phyloP scores from a whole-genome alignment of 306 rosid genomes.

The Luffa acutangula region DNA sequence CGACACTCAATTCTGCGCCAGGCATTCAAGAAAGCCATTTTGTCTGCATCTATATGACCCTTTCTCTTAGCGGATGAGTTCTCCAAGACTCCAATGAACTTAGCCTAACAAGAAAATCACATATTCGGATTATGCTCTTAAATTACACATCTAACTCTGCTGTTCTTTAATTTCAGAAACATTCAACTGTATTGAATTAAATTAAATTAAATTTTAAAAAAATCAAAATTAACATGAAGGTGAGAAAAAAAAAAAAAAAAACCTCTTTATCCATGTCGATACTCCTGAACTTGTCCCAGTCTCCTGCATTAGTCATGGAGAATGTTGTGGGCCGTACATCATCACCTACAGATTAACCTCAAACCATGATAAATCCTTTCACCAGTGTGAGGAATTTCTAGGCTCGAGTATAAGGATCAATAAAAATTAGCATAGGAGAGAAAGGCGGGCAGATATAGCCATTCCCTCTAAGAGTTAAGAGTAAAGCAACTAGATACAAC shows the following conservation, averaged over 20 bases:
- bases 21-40: constrained; percentile 38
- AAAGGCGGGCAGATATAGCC: background rate
- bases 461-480: background rate
- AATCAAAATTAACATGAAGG: background rate
- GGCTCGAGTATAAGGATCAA: background rate
- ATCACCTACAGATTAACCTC: constrained; percentile 50
- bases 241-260: constrained; percentile 17
- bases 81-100: constrained; percentile 41
- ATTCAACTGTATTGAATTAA: background rate
- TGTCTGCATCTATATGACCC: constrained; percentile 48
- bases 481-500: background rate
- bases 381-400: constrained; percentile 1
- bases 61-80: constrained; percentile 37
- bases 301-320: constrained; percentile 62
- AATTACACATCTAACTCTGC: background rate
- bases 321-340: constrained; percentile 74
- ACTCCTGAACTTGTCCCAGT: constrained; percentile 90
- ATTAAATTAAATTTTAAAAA: too few relatives aligned
- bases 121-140: background rate
- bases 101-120: constrained; percentile 37
- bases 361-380: constrained; percentile 7
- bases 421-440: background rate
- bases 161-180: background rate
- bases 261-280: constrained; percentile 99
- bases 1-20: constrained; percentile 59